phyloP scores from a whole-genome alignment of 2,329 filamentous ascomycete species.

The Akanthomyces lecanii region DNA sequence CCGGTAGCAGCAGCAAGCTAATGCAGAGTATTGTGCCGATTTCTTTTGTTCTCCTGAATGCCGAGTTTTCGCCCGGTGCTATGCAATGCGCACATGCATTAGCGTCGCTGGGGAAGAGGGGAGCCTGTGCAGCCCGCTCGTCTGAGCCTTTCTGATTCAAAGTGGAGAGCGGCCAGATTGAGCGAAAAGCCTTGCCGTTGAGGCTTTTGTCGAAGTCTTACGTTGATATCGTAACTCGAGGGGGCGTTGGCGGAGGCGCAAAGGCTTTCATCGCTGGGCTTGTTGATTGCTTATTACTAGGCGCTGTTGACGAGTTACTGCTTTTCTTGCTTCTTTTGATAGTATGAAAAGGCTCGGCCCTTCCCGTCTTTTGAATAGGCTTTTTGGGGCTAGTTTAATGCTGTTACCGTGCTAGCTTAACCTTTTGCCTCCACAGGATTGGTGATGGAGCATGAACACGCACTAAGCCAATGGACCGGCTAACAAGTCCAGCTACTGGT shows the following conservation, averaged over 20 bases:
- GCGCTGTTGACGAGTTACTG: neutral
- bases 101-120: neutral
- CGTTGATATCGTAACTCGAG: no score
- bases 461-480: neutral
- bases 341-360: constrained; percentile 2
- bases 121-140: neutral
- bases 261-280: no score
- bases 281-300: neutral
- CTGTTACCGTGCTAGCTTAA: neutral
- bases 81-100: neutral
- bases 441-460: neutral
- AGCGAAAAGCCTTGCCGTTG: neutral
- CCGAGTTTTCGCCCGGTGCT: neutral
- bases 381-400: neutral
- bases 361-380: neutral
- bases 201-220: neutral
- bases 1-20: neutral
- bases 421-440: neutral
- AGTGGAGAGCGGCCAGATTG: neutral
- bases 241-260: no score
- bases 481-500: no score
- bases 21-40: neutral
- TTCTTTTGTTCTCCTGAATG: neutral
- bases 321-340: neutral
- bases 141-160: neutral